Evolutionary conservation across 495 filamentous ascomycete genomes (phyloP).

Genomic region (Darksidea phi): DNA sequence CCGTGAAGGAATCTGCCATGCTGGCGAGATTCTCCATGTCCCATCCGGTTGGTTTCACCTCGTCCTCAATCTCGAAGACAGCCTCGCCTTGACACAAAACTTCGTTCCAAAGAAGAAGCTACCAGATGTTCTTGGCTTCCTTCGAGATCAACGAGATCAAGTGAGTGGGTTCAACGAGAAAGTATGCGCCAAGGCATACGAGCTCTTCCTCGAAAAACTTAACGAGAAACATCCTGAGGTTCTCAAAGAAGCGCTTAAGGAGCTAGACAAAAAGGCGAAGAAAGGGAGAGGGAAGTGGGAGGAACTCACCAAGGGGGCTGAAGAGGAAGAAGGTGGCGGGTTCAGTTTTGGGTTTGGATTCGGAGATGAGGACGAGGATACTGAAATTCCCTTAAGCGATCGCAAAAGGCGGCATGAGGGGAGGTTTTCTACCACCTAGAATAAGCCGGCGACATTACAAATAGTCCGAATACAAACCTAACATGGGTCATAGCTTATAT

Average conservation of each 20-base stretch:
- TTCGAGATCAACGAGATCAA: slow-evolving; percentile 77
- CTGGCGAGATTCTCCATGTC: slow-evolving; percentile 90
- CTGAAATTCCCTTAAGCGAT: slow-evolving; percentile 24
- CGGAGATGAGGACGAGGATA: slow-evolving; percentile 52
- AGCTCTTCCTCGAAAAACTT: slow-evolving; percentile 72
- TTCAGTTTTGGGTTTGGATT: slow-evolving; percentile 89
- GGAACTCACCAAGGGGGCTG: slow-evolving; percentile 58
- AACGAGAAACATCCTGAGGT: slow-evolving; percentile 61
- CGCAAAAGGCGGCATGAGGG: neutral
- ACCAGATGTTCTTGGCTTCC: slow-evolving; percentile 71
- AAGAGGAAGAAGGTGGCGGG: slow-evolving; percentile 50
- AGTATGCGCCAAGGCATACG: slow-evolving; percentile 66
- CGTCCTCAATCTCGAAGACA: slow-evolving; percentile 80
- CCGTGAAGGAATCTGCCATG: slow-evolving; percentile 79
- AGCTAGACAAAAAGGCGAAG: slow-evolving; percentile 58
- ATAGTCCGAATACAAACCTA: too few relatives aligned
- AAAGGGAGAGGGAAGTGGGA: slow-evolving; percentile 89
- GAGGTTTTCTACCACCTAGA: too few relatives aligned
- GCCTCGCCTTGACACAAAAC: slow-evolving; percentile 93
- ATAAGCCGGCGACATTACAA: too few relatives aligned
- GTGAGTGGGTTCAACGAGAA: slow-evolving; percentile 81
- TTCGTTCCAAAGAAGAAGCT: slow-evolving; percentile 83
- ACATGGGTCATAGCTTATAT: too few relatives aligned
- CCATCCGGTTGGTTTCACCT: slow-evolving; percentile 96
- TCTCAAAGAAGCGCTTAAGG: slow-evolving; percentile 60